Evolutionary conservation across 306 rosid species (phyloP).

Genomic region (Gastrolobium villosum): DNA sequence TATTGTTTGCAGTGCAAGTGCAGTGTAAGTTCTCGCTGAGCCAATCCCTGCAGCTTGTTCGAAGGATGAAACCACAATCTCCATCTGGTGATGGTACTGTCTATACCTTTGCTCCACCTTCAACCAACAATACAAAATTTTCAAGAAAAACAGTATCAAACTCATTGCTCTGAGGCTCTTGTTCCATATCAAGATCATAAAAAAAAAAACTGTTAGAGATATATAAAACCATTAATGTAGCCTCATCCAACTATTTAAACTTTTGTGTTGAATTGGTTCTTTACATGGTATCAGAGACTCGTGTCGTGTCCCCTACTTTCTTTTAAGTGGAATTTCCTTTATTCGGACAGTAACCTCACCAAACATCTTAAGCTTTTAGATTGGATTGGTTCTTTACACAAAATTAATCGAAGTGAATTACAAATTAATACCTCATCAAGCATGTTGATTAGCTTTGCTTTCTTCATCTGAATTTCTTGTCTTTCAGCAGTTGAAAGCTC

Average conservation of each 20-base stretch:
- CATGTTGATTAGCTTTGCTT: constrained; percentile 91
- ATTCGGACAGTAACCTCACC: too few relatives aligned
- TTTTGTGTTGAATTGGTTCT: too few relatives aligned
- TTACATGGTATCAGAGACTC: too few relatives aligned
- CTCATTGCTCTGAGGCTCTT: too few relatives aligned
- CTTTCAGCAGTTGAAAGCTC: constrained; percentile 88
- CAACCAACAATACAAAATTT: not conserved
- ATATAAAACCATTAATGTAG: too few relatives aligned
- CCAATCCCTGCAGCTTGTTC: constrained; percentile 93
- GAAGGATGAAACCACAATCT: constrained; percentile 80
- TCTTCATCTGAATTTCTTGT: constrained; percentile 98
- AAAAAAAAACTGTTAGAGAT: too few relatives aligned
- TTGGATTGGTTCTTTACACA: too few relatives aligned
- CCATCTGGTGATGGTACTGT: constrained; percentile 97
- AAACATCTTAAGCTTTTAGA: too few relatives aligned
- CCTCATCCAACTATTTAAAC: too few relatives aligned
- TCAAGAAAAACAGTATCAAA: not conserved
- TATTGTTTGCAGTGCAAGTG: constrained; percentile 92
- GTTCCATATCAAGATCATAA: not conserved
- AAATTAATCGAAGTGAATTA: not conserved
- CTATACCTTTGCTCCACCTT: constrained; percentile 98
- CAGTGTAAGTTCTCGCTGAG: constrained; percentile 87
- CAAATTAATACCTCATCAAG: constrained; percentile 81
- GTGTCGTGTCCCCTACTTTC: too few relatives aligned
- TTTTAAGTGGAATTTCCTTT: too few relatives aligned